Conservation (phyloP, 768 basidiomycete species). For the Arthromyces matolae region DNA sequence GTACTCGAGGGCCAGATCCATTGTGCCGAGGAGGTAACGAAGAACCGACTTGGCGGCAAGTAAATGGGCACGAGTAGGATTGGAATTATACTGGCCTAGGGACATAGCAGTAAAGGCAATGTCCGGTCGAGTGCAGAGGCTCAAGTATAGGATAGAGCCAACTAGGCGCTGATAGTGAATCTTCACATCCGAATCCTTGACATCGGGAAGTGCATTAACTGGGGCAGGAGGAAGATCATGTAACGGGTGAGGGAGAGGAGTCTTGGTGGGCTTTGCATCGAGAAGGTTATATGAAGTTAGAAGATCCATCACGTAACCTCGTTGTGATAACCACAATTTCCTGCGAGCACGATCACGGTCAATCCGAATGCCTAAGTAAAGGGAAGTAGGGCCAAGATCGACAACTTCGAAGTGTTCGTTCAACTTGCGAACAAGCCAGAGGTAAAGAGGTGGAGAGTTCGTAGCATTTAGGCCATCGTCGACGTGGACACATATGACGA, state of each 20-base stretch:
- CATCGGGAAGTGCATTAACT: background rate
- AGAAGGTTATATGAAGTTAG: background rate
- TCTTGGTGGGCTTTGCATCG: background rate
- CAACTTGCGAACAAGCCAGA: constrained; percentile 4
- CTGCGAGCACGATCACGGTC: background rate
- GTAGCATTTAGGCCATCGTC: constrained; percentile 25
- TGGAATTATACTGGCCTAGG: too few relatives aligned
- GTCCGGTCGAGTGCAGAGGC: too few relatives aligned
- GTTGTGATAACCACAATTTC: background rate
- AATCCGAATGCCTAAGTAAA: background rate
- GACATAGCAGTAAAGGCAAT: too few relatives aligned
- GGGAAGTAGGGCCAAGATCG: background rate
- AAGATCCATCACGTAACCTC: too few relatives aligned
- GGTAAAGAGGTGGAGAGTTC: too few relatives aligned
- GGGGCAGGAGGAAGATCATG: background rate
- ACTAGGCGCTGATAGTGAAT: too few relatives aligned
- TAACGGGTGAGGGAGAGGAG: background rate
- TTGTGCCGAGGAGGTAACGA: too few relatives aligned
- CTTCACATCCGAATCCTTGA: background rate
- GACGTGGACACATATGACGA: constrained; percentile 24
- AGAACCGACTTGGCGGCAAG: background rate
- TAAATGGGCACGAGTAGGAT: background rate
- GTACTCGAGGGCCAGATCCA: too few relatives aligned
- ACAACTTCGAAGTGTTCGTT: background rate
- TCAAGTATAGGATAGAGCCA: too few relatives aligned